Base-by-base conservation (phyloP, 192 early-diverging fungal genomes). In the Gamsiella multidivaricata region DNA sequence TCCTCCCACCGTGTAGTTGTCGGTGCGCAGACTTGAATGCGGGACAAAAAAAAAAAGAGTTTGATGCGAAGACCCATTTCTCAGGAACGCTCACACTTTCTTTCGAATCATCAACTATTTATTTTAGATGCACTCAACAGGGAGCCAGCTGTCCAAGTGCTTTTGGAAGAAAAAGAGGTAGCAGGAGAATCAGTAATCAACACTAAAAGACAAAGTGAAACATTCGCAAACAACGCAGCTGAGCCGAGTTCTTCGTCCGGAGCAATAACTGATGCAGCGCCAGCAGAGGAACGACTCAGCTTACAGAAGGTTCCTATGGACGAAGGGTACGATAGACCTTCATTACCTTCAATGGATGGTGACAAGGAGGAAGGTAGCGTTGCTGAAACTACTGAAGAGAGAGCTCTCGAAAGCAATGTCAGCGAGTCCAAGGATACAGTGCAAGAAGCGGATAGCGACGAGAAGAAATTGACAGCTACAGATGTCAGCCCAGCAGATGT, bases 1-100 rank as follows among this genome's bases (percentile, higher is more conserved):
- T 78, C 66, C 0, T 81, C 78, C 0, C 81, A 86, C 23, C 65
- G 79, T 4, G 70, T 84, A 2, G 80, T 86, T 33, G 81, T 84
- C 9, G 80, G 81, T 85, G 79, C 41, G 68, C 51, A 23, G 6
- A n/a, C 54, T 39, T 10, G 33, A 18, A n/a, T n/a, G n/a, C n/a
- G n/a, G n/a, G n/a, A n/a, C n/a, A n/a, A n/a, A n/a, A n/a, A n/a
- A n/a, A n/a, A n/a, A n/a, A n/a, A n/a, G n/a, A n/a, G n/a, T n/a
- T n/a, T n/a, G n/a, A n/a, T n/a, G n/a, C n/a, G n/a, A n/a, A n/a
- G n/a, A n/a, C n/a, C n/a, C n/a, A n/a, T n/a, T n/a, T n/a, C n/a
- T n/a, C n/a, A n/a, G n/a, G n/a, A n/a, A n/a, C n/a, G n/a, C n/a
- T n/a, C n/a, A n/a, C n/a, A n/a, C n/a, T n/a, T n/a, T n/a, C n/a